These are phyloP conservation scores for Lepiota subincarnata DNA, from an alignment of 768 basidiomycete genomes.

Conservation along the genomic window DNA sequence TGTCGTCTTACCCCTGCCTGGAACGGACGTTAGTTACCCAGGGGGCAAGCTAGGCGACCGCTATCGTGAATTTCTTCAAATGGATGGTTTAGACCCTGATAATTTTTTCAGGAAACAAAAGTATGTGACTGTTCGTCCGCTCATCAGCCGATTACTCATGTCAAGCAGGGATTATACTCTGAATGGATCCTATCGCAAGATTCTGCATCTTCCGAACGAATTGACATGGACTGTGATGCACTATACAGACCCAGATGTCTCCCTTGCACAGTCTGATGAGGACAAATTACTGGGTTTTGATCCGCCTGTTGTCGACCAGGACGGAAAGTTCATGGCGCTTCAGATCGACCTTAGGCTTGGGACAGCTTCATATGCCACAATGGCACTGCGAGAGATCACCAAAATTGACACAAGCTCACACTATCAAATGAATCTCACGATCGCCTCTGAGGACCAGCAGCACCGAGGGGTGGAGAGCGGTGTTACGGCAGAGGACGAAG, in stretches of 20 bases:
- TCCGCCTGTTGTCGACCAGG: constrained; percentile 56
- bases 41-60: constrained; percentile 82
- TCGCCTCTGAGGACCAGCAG: constrained; percentile 76
- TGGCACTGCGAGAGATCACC: constrained; percentile 93
- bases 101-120: constrained; percentile 88
- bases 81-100: constrained; percentile 88
- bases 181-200: constrained; percentile 89
- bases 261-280: constrained; percentile 93
- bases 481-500: constrained; percentile 25
- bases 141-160: neutral
- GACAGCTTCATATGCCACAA: constrained; percentile 94
- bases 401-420: constrained; percentile 95
- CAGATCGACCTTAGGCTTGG: constrained; percentile 84
- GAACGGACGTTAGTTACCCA: constrained; percentile 91
- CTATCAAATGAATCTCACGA: constrained; percentile 78
- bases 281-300: constrained; percentile 84
- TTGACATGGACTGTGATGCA: constrained; percentile 77
- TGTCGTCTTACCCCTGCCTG: constrained; percentile 96
- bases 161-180: constrained; percentile 80
- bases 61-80: constrained; percentile 74
- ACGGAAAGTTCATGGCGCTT: constrained; percentile 84
- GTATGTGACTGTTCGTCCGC: constrained; percentile 36
- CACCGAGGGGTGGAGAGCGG: constrained; percentile 53
- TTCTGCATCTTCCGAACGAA: constrained; percentile 80
- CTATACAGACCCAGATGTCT: constrained; percentile 92